A percentile compares a stretch with the other conserved stretches of the same genome.
Conservation (phyloP, 768 basidiomycete genomes). For the Pleurotus cornucopiae region DNA sequence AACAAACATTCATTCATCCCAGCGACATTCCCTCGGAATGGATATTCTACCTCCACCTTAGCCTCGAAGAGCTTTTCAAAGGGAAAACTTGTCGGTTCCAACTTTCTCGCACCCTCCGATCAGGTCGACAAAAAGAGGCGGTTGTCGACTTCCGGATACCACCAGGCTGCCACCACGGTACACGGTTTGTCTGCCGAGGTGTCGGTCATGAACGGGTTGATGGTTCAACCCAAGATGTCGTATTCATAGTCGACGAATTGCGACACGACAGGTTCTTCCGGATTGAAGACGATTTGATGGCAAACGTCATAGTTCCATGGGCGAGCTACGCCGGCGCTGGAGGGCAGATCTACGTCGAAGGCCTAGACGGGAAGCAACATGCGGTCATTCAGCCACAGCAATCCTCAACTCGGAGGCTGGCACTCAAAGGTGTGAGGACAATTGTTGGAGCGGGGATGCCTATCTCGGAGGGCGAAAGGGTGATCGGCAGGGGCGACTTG, state of each 20-base stretch:
- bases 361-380: conserved; percentile 47
- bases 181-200: conserved; percentile 55
- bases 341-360: conserved; percentile 46
- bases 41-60: conserved; percentile 59
- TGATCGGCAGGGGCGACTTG: conserved; percentile 45
- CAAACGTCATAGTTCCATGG: conserved; percentile 56
- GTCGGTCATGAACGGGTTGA: conserved; percentile 63
- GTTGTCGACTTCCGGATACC: conserved; percentile 58
- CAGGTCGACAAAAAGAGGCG: conserved; percentile 45
- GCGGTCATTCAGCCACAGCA: background rate
- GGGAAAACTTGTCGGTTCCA: conserved; percentile 56
- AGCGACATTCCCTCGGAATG: conserved; percentile 52
- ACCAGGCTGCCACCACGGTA: conserved; percentile 58
- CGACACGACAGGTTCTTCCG: conserved; percentile 55
- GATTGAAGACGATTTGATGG: conserved; percentile 50
- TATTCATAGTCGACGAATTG: conserved; percentile 60
- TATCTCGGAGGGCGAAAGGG: conserved; percentile 34
- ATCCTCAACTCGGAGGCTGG: background rate
- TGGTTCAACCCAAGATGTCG: conserved; percentile 58
- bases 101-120: conserved; percentile 52
- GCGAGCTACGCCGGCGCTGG: conserved; percentile 43
- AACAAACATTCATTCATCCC: conserved; percentile 31
- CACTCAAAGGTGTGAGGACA: conserved; percentile 4
- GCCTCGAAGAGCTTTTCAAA: conserved; percentile 57
- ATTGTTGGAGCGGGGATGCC: conserved; percentile 38